Evolutionary conservation across 331 rosid species (phyloP), one percentile per base, ranked within the genome.

Genomic region (Pyracantha coccinea): DNA sequence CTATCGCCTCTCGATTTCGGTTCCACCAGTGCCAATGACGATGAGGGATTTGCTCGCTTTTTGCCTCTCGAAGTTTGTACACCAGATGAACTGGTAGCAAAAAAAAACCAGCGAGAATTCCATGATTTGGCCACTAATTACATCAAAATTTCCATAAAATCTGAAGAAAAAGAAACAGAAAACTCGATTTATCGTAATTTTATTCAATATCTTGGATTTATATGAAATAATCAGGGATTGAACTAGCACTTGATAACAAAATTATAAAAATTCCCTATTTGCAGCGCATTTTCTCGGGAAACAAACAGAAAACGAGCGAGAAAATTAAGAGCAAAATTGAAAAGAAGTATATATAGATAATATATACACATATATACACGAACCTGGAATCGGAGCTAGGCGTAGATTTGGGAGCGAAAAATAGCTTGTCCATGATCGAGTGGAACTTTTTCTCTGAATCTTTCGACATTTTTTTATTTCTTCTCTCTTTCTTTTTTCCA

Each of bases 371-470:
- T 32, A 32, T 2, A 32, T 32, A 32, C 2, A 53, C 45, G 69
- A 71, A 92, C 96, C 96, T 88, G 83, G 90, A 85, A 69, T 85
- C 24, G 68, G 86, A 75, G 53, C 28, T 70, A 3, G 90, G 81
- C 7, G 73, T 8, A 45, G 93, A 75, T 76, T 85, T 86, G 67
- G 95, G 84, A 71, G 92, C 73, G 68, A 84, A 88, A 63, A 85
- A 90, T 62, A 95, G 96, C 87, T 82, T 95, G 85, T 92, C 91
- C 97, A 95, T 90, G 76, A 92, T 79, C 52, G 93, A 78, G 79
- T 81, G 88, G 77, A 95, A 83, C 77, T 90, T 86, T 83, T 88
- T 90, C 89, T 90, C 97, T 2, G 97, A 88, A 83, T 92, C 96
- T 59, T 90, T 76, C 10, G 82, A 76, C 97, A 95, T 94, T 13